Evolutionary conservation across 2,329 filamentous ascomycete species (phyloP).

Genomic region (Xylaria sp.): DNA sequence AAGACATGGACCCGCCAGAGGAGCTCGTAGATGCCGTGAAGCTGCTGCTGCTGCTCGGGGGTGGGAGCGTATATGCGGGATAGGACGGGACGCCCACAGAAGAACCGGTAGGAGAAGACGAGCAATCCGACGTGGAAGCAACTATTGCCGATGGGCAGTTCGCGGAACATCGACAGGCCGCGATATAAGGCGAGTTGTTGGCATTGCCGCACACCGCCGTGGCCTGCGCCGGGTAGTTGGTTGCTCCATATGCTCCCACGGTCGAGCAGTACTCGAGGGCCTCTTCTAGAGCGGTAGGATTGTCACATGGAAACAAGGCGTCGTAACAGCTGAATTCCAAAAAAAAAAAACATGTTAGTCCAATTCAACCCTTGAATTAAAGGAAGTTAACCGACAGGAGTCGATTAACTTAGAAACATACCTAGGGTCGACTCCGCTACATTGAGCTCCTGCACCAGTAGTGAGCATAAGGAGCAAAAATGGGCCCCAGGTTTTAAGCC

Average conservation of each 20-base stretch:
- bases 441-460: conserved; percentile 35
- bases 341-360: conserved; percentile 12
- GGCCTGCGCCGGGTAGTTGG: conserved; percentile 43
- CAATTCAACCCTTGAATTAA: background rate
- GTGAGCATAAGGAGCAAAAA: conserved; percentile 37
- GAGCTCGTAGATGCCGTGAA: background rate
- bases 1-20: background rate
- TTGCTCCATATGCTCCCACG: conserved; percentile 40
- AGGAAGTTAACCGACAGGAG: no score
- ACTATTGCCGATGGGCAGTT: conserved; percentile 19
- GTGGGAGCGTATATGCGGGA: conserved; percentile 14
- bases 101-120: background rate
- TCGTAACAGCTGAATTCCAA: conserved; percentile 39
- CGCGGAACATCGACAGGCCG: conserved; percentile 41
- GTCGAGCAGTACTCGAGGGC: conserved; percentile 43
- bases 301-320: conserved; percentile 44
- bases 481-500: conserved; percentile 33
- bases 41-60: conserved; percentile 6
- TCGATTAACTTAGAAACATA: conserved; percentile 15
- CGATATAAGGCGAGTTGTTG: conserved; percentile 39
- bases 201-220: conserved; percentile 42
- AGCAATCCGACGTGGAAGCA: conserved; percentile 7
- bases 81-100: conserved; percentile 9
- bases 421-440: conserved; percentile 35
- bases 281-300: conserved; percentile 33